A percentile compares a stretch with the other conserved stretches of the same genome.
Conservation (phyloP, 192 early-diverging fungal species). For the Coemansia pectinata region DNA sequence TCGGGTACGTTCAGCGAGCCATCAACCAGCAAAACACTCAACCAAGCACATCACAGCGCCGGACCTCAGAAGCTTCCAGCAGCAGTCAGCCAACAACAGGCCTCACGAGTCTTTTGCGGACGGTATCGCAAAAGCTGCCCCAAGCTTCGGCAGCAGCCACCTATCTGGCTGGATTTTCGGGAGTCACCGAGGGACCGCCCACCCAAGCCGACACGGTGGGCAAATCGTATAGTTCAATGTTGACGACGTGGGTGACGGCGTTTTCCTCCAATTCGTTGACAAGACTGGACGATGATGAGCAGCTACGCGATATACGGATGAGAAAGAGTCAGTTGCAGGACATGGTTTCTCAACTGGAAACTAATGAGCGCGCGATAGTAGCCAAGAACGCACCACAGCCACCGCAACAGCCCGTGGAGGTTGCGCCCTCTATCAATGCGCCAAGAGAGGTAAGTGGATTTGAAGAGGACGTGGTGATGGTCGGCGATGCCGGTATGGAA, state of each 20-base stretch:
- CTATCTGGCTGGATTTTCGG: constrained; percentile 32
- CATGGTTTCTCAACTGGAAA: constrained; percentile 48
- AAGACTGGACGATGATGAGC: constrained; percentile 33
- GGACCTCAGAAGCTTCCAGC: background rate
- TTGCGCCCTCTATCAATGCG: background rate
- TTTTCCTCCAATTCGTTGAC: constrained; percentile 20
- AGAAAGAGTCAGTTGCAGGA: constrained; percentile 45
- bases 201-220: constrained; percentile 16
- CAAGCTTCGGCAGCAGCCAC: constrained; percentile 32
- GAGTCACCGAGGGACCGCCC: constrained; percentile 13
- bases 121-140: constrained; percentile 37
- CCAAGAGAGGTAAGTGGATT: constrained; percentile 36
- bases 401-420: background rate
- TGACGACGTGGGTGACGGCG: constrained; percentile 41
- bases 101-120: constrained; percentile 28
- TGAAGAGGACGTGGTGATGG: constrained; percentile 53
- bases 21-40: constrained; percentile 23
- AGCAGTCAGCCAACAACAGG: constrained; percentile 1
- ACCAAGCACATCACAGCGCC: background rate
- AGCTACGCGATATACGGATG: constrained; percentile 39
- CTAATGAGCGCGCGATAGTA: constrained; percentile 35
- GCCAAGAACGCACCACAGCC: background rate
- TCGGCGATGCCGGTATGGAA: constrained; percentile 19
- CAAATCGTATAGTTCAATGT: constrained; percentile 21
- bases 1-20: constrained; percentile 45